Evolutionary conservation across 331 rosid species (phyloP).

Genomic region (Prunus yedoensis): DNA sequence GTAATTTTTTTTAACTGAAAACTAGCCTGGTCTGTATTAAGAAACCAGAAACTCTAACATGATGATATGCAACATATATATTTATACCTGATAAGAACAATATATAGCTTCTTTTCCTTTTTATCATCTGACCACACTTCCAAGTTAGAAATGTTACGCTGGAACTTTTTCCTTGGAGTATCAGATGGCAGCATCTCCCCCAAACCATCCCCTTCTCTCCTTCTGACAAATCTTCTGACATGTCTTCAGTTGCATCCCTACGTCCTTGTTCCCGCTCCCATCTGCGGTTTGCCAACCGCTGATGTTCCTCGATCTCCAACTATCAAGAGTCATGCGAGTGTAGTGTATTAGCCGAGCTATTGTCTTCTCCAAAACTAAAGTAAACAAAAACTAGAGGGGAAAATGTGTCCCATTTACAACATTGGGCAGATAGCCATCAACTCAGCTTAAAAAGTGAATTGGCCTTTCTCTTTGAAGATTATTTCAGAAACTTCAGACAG

Average conservation of each 20-base stretch:
- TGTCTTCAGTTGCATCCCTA: conserved; percentile 75
- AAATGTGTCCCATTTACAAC: neutral
- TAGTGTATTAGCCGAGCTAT: conserved; percentile 10
- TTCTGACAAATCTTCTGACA: conserved; percentile 90
- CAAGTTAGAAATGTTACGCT: conserved; percentile 54
- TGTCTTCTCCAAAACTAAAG: neutral
- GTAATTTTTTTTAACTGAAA: neutral
- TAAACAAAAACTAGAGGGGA: neutral
- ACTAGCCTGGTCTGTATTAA: neutral
- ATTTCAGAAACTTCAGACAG: neutral
- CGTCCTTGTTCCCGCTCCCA: conserved; percentile 88
- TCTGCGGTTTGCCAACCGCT: conserved; percentile 54
- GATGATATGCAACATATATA: neutral
- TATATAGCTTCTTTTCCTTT: conserved; percentile 73
- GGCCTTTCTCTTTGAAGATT: neutral
- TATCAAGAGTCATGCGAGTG: conserved; percentile 26
- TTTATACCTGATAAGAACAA: conserved; percentile 71
- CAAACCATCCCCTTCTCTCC: conserved; percentile 73
- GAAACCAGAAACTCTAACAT: neutral
- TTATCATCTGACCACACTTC: conserved; percentile 93
- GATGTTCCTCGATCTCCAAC: conserved; percentile 83
- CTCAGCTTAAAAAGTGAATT: too few relatives aligned
- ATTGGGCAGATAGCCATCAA: neutral
- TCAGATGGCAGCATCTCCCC: conserved; percentile 50
- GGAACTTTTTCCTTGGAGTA: conserved; percentile 45